Conservation (phyloP, 306 rosid species). For the Cicer arietinum region DNA sequence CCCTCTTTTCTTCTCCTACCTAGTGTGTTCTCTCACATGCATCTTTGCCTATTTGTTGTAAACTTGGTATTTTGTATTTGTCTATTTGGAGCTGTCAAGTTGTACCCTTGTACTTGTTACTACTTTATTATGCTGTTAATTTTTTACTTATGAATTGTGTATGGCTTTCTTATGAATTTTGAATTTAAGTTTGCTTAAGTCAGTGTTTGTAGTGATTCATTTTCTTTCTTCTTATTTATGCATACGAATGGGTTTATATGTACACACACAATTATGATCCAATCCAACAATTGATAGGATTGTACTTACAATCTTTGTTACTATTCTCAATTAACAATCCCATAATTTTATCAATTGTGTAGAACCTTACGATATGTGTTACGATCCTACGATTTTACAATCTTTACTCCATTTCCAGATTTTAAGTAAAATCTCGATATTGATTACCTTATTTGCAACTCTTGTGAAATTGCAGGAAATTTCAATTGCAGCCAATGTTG, state of each 20-base stretch:
- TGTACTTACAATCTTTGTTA: background rate
- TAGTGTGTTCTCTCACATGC: background rate
- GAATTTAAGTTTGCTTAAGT: background rate
- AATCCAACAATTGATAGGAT: no score
- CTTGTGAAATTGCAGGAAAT: conserved; percentile 70
- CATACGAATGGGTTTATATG: background rate
- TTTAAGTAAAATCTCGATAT: background rate
- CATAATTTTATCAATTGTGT: background rate
- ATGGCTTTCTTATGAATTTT: background rate
- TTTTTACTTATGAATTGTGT: background rate
- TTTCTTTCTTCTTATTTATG: background rate
- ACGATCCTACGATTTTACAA: background rate
- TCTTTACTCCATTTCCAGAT: background rate
- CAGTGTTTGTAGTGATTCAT: background rate
- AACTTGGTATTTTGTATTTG: background rate
- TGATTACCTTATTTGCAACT: background rate
- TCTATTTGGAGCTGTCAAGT: background rate
- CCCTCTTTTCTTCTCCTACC: no score
- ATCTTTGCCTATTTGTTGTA: background rate
- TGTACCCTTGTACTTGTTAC: background rate
- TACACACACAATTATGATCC: background rate
- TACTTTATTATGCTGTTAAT: background rate
- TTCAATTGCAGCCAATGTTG: conserved; percentile 94
- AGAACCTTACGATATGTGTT: background rate
- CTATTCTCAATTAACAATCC: background rate